These are phyloP conservation scores for Lepidopterella palustris DNA, from an alignment of 495 filamentous ascomycete species.

Conservation along the genomic window DNA sequence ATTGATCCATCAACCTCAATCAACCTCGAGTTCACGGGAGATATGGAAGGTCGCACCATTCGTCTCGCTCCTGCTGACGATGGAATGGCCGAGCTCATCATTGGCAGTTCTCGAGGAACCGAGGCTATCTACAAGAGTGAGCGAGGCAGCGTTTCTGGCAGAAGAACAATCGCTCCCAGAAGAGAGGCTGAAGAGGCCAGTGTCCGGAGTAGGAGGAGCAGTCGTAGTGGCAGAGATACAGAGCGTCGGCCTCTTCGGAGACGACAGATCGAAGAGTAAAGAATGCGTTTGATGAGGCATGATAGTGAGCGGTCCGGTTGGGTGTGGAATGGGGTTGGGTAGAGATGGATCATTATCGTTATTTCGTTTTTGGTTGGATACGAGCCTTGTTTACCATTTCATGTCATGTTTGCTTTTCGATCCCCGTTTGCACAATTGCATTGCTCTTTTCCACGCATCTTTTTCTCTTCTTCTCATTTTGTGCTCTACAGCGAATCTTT, in stretches of 20 bases:
- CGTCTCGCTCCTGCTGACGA: slow-evolving; percentile 19
- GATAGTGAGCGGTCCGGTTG: neutral
- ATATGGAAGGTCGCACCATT: slow-evolving; percentile 23
- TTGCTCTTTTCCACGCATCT: neutral
- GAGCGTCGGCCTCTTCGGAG: neutral
- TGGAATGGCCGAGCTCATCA: slow-evolving; percentile 26
- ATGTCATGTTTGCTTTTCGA: neutral
- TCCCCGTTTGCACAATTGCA: neutral
- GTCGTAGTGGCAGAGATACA: slow-evolving; percentile 6
- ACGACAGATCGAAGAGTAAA: neutral
- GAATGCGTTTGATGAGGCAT: neutral
- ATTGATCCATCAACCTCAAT: slow-evolving; percentile 16
- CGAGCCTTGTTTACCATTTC: too few relatives aligned
- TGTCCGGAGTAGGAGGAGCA: slow-evolving; percentile 14
- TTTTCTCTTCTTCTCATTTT: neutral
- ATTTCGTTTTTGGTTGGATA: neutral
- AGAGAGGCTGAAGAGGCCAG: slow-evolving; percentile 20
- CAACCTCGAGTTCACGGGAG: slow-evolving; percentile 21
- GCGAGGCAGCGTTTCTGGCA: slow-evolving; percentile 12
- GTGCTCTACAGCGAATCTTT: neutral
- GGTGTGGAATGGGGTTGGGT: neutral
- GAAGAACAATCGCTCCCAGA: slow-evolving; percentile 1
- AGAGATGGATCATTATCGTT: neutral
- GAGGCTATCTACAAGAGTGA: slow-evolving; percentile 19
- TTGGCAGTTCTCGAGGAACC: slow-evolving; percentile 6